phyloP scores from a whole-genome alignment of 257 asterid genomes.

The Solanum pinnatisectum region DNA sequence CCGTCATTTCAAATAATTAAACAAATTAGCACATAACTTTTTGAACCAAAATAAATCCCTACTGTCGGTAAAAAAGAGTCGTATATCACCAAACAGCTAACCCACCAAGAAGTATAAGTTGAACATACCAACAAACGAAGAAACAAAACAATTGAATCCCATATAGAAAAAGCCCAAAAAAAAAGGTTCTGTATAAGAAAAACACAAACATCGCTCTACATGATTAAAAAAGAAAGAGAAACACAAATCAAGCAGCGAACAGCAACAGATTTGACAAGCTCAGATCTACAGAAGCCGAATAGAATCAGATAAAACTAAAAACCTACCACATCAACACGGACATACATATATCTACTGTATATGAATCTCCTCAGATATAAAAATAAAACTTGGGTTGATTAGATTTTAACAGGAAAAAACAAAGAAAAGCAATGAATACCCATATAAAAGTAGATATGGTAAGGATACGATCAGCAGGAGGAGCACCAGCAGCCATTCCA shows the following conservation, averaged over 20 bases:
- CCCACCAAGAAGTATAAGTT: not conserved
- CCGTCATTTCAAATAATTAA: not conserved
- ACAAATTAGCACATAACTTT: not conserved
- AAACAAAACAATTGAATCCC: not conserved
- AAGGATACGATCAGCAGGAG: slow-evolving; percentile 64
- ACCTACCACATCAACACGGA: not conserved
- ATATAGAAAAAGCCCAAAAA: not conserved
- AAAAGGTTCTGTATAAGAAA: not conserved
- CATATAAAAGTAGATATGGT: not conserved
- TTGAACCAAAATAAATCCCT: not conserved
- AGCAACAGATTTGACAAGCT: slow-evolving; percentile 2
- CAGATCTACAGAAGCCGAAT: slow-evolving; percentile 15
- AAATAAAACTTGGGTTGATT: not conserved
- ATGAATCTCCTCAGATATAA: not conserved
- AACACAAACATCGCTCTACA: not conserved
- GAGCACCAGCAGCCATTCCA: slow-evolving; percentile 44
- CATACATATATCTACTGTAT: not conserved
- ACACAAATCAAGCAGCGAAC: not conserved
- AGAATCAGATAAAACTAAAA: not conserved
- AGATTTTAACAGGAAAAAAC: not conserved
- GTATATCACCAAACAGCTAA: not conserved
- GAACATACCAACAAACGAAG: not conserved
- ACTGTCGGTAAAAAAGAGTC: not conserved
- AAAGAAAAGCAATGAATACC: not conserved
- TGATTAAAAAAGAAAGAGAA: not conserved